Evolutionary conservation across 371 early-diverging fungal species (phyloP).

Genomic region (Funneliformis caledonium): DNA sequence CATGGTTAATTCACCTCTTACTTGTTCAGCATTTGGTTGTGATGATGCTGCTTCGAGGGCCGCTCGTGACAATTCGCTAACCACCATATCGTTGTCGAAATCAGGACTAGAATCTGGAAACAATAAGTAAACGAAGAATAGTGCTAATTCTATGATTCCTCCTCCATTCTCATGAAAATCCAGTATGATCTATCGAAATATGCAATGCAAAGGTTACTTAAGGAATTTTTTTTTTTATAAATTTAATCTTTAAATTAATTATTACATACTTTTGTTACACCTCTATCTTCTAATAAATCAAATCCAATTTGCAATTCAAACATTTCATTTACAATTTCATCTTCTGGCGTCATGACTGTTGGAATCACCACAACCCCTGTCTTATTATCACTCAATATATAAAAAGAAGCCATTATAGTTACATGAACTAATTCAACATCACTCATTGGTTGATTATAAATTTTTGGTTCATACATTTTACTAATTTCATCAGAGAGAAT

Average conservation of each 20-base stretch:
- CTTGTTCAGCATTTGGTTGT: background rate
- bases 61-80: background rate
- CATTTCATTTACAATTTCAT: background rate
- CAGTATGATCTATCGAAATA: background rate
- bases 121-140: background rate
- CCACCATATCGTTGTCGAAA: background rate
- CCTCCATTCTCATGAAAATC: background rate
- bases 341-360: background rate
- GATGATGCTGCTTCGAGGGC: background rate
- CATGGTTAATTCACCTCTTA: background rate
- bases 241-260: background rate
- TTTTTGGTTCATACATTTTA: background rate
- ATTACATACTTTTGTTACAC: background rate
- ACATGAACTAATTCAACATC: background rate
- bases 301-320: background rate
- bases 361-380: background rate
- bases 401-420: background rate
- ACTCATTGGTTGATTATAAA: background rate
- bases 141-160: background rate
- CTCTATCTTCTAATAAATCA: background rate
- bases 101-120: background rate
- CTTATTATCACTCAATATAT: background rate
- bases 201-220: background rate
- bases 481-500: background rate
- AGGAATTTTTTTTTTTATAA: too few relatives aligned